These are phyloP conservation scores for Xylariaceae sp. DNA, from an alignment of 2,329 filamentous ascomycete genomes.

Conservation along the genomic window DNA sequence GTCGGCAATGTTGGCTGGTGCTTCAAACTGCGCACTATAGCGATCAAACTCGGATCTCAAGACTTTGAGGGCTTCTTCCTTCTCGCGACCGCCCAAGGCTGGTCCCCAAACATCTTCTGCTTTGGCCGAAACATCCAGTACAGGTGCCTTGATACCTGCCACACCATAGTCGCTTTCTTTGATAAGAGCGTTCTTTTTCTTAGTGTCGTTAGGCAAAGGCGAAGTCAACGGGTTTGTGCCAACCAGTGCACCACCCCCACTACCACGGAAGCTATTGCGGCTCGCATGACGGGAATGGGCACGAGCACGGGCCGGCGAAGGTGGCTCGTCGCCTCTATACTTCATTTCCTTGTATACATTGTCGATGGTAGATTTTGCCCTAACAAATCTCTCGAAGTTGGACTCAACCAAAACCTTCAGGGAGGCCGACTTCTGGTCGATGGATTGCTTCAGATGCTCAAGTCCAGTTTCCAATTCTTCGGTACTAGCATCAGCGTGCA, in stretches of 20 bases:
- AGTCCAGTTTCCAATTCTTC: slow-evolving; percentile 75
- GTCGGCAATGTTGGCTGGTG: slow-evolving; percentile 72
- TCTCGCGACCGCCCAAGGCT: slow-evolving; percentile 83
- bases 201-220: slow-evolving; percentile 45
- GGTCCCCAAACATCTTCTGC: slow-evolving; percentile 98
- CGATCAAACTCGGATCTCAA: slow-evolving; percentile 72
- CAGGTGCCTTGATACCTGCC: slow-evolving; percentile 78
- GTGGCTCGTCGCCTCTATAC: slow-evolving; percentile 57
- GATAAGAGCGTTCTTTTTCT: slow-evolving; percentile 81
- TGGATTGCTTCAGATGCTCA: slow-evolving; percentile 81
- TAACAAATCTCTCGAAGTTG: slow-evolving; percentile 97
- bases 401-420: slow-evolving; percentile 94
- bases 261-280: slow-evolving; percentile 60
- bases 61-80: slow-evolving; percentile 79
- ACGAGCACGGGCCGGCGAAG: slow-evolving; percentile 35
- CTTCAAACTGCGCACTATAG: slow-evolving; percentile 77
- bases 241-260: slow-evolving; percentile 34
- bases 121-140: slow-evolving; percentile 87
- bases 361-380: slow-evolving; percentile 95
- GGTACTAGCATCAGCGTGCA: slow-evolving; percentile 82
- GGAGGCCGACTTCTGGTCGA: slow-evolving; percentile 96
- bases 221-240: slow-evolving; percentile 35
- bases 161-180: slow-evolving; percentile 94
- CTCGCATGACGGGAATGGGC: slow-evolving; percentile 64
- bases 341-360: slow-evolving; percentile 99